Conservation (phyloP, 352 stramenopile genomes). For the Globisporangium apiculatum region DNA sequence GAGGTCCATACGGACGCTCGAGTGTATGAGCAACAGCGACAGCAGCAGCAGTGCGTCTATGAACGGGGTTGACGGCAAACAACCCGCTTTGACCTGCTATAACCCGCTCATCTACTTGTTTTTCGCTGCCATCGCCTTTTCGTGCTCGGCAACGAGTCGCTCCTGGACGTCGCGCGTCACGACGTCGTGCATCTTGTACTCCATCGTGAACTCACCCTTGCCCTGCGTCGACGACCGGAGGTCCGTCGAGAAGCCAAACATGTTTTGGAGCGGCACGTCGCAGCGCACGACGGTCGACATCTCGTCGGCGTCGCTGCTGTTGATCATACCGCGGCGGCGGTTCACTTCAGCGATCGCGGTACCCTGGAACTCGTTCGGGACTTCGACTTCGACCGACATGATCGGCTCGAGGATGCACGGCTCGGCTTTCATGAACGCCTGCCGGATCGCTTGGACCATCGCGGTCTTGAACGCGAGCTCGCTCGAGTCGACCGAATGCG, state of each 20-base stretch:
- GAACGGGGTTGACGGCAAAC: too few relatives aligned
- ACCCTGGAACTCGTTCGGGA: slow-evolving; percentile 95
- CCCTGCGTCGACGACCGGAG: slow-evolving; percentile 93
- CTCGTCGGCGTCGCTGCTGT: slow-evolving; percentile 94
- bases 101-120: slow-evolving; percentile 41
- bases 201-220: slow-evolving; percentile 99
- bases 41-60: too few relatives aligned
- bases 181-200: slow-evolving; percentile 96
- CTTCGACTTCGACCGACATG: slow-evolving; percentile 94
- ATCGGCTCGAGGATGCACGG: slow-evolving; percentile 95
- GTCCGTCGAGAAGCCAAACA: slow-evolving; percentile 99
- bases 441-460: slow-evolving; percentile 93
- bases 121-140: slow-evolving; percentile 78
- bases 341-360: slow-evolving; percentile 93
- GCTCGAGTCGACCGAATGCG: slow-evolving; percentile 97
- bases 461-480: slow-evolving; percentile 98
- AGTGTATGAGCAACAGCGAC: not conserved
- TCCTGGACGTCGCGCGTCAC: slow-evolving; percentile 92
- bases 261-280: slow-evolving; percentile 96
- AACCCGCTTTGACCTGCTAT: too few relatives aligned
- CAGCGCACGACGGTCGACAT: slow-evolving; percentile 89
- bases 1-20: too few relatives aligned
- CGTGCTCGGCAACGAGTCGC: slow-evolving; percentile 93
- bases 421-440: slow-evolving; percentile 91
- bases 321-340: slow-evolving; percentile 92